Base-by-base conservation (phyloP, 176 grass and related monocot genomes). In the Phoenix dactylifera region DNA sequence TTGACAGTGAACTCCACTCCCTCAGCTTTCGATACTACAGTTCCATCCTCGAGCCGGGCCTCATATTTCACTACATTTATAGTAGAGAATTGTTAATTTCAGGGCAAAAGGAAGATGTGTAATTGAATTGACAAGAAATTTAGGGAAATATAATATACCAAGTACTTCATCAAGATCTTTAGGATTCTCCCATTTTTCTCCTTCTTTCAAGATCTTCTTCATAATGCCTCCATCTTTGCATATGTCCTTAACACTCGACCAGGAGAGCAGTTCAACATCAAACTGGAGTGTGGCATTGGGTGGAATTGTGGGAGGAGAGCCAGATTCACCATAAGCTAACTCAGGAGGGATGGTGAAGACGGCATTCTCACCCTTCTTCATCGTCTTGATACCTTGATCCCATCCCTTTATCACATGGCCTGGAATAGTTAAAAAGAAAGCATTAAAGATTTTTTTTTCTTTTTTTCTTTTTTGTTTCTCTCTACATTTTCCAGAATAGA, bases 361-460 rank as follows among this genome's bases (percentile, higher is more conserved):
- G 63, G 94, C 76, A 79, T 89, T 93, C 64, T 99, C 94, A 1
- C 88, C 94, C 71, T 99, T 99, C 88, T 93, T 99, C 94, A 99
- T 99, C 32, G 85, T 99, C 55, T 89, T 89, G 53, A 99, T 99
- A 20, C 94, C 94, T 73, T 83, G 82, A 80, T 99, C 94, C 88
- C 94, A 99, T 57, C 94, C 94, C 60, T 93, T 99, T 53, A 99
- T 99, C 29, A 99, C 94, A 86, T 99, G 70, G 50, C 87, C 91
- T 90, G 70, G 22, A 30, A 30, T 69, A 22, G 72, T 7, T 61
- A 50, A 51, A 74, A 59, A 5, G 23, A 23, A 69, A 74, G 54
- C 51, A 32, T 57, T n/a, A 63, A 16, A 48, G 2, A 23, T 12
- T 12, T 12, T 44, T 44, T 44, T 12, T 0, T 20, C 20, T 20